Base-by-base conservation (phyloP, 2,329 filamentous ascomycete genomes). In the Tolypocladium tropicale region DNA sequence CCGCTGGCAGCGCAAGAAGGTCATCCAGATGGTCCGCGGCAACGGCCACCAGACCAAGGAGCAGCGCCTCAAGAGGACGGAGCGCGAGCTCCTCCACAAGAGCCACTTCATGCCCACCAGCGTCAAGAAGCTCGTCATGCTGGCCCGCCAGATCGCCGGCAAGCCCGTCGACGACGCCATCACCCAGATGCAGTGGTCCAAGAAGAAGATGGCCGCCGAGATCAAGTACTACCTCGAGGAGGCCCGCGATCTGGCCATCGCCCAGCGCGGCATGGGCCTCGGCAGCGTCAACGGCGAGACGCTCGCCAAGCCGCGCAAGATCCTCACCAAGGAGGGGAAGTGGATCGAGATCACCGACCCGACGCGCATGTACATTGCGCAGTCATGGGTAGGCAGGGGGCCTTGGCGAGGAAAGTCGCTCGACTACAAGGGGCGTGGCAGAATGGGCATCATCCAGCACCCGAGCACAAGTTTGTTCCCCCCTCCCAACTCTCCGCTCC, bases 91-190 rank as follows among this genome's bases (percentile, higher is more conserved):
- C 58, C 61, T 71, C 30, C 76, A 76, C 69, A 85, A 85, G 71
- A 90, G 85, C 59, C 80, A 86, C 51, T 81, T 82, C 62, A 81
- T 96, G 68, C 86, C 91, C 65, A 96, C 94, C 2, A 90, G 85
- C 52, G 78, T 89, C 61, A 99, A 99, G 83, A 99, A 99, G 77
- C 79, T 99, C 55, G 85, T 87, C 54, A 86, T 89, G 64, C 76
- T 99, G 53, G 86, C 93, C 28, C 84, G 88, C 55, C 94, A 97
- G 75, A 94, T 99, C 67, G 81, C 85, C 2, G 94, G 94, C 62
- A 97, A 96, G 81, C 86, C 86, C n/a, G 78, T 99, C 59, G 90
- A 95, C 57, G 92, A 99, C 37, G 94, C 94, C 16, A 89, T 97
- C 62, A 75, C 89, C 55, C 94, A 99, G 78, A 96, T 99, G 90